Evolutionary conservation across 805 yeast species (phyloP), one percentile per base, ranked within the genome.

Genomic region (Yarrowia sp.): DNA sequence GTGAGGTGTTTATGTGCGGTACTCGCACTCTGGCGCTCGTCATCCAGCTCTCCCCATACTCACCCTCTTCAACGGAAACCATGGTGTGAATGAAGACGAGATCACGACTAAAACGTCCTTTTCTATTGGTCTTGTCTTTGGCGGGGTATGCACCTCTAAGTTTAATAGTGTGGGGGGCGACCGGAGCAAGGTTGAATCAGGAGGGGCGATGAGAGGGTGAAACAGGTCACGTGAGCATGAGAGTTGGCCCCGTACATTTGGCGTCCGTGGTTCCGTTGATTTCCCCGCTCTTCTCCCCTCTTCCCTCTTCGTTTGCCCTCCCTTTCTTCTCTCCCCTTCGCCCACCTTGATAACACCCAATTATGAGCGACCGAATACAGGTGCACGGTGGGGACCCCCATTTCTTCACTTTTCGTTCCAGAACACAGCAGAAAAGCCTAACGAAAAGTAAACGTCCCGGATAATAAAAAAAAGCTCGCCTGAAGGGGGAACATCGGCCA

Each of bases 41-140:
- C 30, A 24, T 24, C 30, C 30, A 3, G 5, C 30, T 5, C 5
- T 5, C 30, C 30, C 6, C 4, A 17, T 24, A 20, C 61, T 55
- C 61, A 55, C 61, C 46, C 40, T 55, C 61, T 40, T 55, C 61
- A 36, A 20, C 61, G 15, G 61, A 55, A 24, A 55, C 61, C 61
- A 55, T 55, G 61, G 14, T 20, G 40, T 34, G 30, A 34, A 14
- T 19, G 58, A 52, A 10, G 43, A 10, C 3, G 40, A 30, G 38
- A 50, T 50, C 55, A 52, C 36, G 56, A 52, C 58, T 34, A 52
- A 52, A 46, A 36, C 33, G 58, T 52, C 58, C 58, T 39, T 55
- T 55, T 55, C 61, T 39, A 55, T 55, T 55, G 61, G 61, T 24
- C 61, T 19, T 10, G 36, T 2, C 20, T 38, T 20, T 19, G 46